These are phyloP conservation scores for Trichoderma asperellum DNA, from an alignment of 2,329 filamentous ascomycete species.

Conservation along the genomic window DNA sequence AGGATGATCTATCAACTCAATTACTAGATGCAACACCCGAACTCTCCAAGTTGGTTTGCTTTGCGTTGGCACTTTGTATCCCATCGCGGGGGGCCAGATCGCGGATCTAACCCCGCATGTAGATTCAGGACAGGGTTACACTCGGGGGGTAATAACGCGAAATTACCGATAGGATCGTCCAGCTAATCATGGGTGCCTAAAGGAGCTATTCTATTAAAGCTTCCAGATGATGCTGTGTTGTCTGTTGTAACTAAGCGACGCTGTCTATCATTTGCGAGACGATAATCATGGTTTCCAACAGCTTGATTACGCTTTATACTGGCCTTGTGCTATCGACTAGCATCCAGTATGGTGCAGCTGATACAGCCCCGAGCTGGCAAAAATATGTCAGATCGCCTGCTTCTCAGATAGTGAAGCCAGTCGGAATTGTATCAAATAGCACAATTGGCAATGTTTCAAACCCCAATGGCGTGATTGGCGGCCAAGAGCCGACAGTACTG, in stretches of 20 bases:
- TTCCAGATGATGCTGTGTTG: background rate
- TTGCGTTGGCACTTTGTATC: background rate
- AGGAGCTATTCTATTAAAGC: background rate
- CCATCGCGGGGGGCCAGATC: background rate
- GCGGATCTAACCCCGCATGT: constrained; percentile 13
- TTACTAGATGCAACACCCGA: background rate
- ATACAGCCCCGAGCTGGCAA: background rate
- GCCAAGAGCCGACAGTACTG: constrained; percentile 5
- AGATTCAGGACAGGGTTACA: constrained; percentile 1
- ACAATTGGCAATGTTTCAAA: constrained; percentile 20
- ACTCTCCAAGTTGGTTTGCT: background rate
- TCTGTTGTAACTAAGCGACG: background rate
- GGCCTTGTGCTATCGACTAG: background rate
- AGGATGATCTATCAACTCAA: background rate
- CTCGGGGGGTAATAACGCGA: constrained; percentile 22
- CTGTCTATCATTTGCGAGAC: background rate
- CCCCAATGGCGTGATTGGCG: constrained; percentile 2
- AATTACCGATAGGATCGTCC: background rate
- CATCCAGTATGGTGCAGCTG: background rate
- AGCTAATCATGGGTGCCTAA: too few relatives aligned
- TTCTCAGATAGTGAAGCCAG: background rate
- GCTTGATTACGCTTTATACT: background rate
- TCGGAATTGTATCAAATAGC: background rate
- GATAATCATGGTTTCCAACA: background rate
- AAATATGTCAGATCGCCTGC: constrained; percentile 2